These are phyloP conservation scores for Scalesia atractyloides DNA, from an alignment of 129 eudicot genomes.

Conservation along the genomic window DNA sequence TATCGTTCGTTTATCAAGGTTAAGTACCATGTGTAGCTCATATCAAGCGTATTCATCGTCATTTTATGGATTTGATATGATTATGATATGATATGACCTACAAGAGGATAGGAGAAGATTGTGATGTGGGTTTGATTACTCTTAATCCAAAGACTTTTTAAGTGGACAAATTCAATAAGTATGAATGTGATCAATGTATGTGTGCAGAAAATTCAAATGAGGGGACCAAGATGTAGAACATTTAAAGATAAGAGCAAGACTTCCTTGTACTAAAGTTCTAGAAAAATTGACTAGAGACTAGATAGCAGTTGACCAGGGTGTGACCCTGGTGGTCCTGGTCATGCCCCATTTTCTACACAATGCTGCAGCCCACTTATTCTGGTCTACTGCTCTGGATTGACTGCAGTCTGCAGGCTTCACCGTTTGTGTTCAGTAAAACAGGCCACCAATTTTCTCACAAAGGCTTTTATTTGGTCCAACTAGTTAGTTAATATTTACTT, in stretches of 20 bases:
- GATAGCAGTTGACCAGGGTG: slow-evolving; percentile 19
- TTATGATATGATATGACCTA: slow-evolving; percentile 10
- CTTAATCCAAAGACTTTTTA: slow-evolving; percentile 15
- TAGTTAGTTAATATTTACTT: no score
- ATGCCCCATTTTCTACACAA: slow-evolving; percentile 14
- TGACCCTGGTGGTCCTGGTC: slow-evolving; percentile 22
- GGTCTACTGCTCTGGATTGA: background rate
- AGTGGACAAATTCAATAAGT: background rate
- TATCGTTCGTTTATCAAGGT: background rate
- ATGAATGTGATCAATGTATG: background rate
- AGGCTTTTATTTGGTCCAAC: no score
- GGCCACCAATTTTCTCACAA: background rate
- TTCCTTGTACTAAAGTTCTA: slow-evolving; percentile 20
- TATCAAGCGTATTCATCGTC: slow-evolving; percentile 6
- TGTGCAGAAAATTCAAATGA: slow-evolving; percentile 26
- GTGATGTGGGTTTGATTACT: slow-evolving; percentile 20
- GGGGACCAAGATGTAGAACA: slow-evolving; percentile 23
- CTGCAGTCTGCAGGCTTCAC: background rate
- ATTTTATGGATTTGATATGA: background rate
- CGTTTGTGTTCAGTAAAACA: background rate
- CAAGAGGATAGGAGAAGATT: background rate
- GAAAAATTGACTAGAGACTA: slow-evolving; percentile 15
- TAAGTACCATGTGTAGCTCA: background rate
- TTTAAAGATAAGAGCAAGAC: slow-evolving; percentile 30
- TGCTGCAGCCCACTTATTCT: slow-evolving; percentile 1